A percentile compares a stretch with the other conserved stretches of the same genome.
Conservation (phyloP, 768 basidiomycete species). For the Mycena vulgaris region DNA sequence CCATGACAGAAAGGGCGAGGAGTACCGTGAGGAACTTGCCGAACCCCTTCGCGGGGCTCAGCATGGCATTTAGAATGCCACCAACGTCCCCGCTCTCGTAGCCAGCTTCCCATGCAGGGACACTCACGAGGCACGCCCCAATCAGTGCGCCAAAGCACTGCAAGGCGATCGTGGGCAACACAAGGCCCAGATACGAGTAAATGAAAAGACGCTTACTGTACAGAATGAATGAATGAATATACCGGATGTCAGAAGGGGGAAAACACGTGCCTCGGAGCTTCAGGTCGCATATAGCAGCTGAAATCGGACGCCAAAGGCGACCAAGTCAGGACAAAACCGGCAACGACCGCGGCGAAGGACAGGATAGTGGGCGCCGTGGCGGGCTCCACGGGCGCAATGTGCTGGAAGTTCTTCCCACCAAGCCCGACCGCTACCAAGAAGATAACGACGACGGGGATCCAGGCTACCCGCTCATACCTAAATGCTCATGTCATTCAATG, state of each 20-base stretch:
- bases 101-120: conserved; percentile 74
- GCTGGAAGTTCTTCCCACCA: conserved; percentile 78
- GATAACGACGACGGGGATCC: conserved; percentile 85
- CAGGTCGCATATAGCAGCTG: conserved; percentile 76
- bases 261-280: conserved; percentile 67
- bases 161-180: conserved; percentile 71
- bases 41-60: conserved; percentile 79
- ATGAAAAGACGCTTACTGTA: conserved; percentile 74
- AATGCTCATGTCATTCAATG: not conserved
- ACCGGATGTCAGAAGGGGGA: not conserved
- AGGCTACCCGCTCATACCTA: conserved; percentile 80
- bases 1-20: conserved; percentile 85
- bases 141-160: conserved; percentile 75
- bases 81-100: conserved; percentile 75
- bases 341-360: conserved; percentile 77
- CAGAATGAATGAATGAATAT: not conserved
- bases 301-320: conserved; percentile 79
- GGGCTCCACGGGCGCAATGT: conserved; percentile 63
- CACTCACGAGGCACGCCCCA: conserved; percentile 65
- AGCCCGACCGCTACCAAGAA: conserved; percentile 81
- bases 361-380: conserved; percentile 70
- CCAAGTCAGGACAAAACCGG: conserved; percentile 81
- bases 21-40: conserved; percentile 87
- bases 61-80: conserved; percentile 79
- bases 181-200: conserved; percentile 79